Base-by-base conservation (phyloP, 2,329 filamentous ascomycete species). In the Colletotrichum musae region DNA sequence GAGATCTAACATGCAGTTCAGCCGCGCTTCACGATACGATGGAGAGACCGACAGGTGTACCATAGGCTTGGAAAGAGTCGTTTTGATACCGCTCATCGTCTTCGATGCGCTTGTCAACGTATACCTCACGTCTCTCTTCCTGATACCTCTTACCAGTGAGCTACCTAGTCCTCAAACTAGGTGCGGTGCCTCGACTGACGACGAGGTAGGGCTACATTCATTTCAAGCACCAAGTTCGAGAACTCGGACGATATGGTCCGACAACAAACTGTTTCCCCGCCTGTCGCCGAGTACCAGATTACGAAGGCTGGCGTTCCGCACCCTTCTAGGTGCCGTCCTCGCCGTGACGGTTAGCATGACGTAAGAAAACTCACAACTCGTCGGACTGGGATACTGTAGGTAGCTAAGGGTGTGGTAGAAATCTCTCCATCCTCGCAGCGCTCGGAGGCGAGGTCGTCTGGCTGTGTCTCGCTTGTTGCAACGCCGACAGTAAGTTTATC, bases 381-480 rank as follows among this genome's bases (percentile, higher is more conserved):
- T 24, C 18, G 18, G 18, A 18, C 18, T 24, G 21, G 2, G 21
- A 24, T 24, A 24, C 21, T 24, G 21, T 24, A 24, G 21, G 21
- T 24, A 24, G 21, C 21, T 24, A 24, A 24, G 21, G 3, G 21
- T 4, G 3, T 24, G 21, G 32, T 6, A 36, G 32, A 15, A 66
- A 66, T 39, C 48, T 66, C 6, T 48, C 63, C 15, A 26, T 54
- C 3, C 18, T 66, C 26, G 21, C 48, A 6, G 56, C 57, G 16
- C 50, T 66, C 10, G 36, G 39, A 7, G 63, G 63, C 3, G 63
- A 61, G 9, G 28, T 61, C 10, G 48, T 41, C 12, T 66, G 56
- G 56, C 48, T 66, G 3, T 61, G 63, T n/a, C 28, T 60, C 6
- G 58, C 63, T 2, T 66, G 63, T n/a, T 66, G 63, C 28, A 66